Percentiles rank a stretch among this genome's conserved stretches.
Conservation (phyloP, 495 filamentous ascomycete genomes). For the Filosporella fistucella region DNA sequence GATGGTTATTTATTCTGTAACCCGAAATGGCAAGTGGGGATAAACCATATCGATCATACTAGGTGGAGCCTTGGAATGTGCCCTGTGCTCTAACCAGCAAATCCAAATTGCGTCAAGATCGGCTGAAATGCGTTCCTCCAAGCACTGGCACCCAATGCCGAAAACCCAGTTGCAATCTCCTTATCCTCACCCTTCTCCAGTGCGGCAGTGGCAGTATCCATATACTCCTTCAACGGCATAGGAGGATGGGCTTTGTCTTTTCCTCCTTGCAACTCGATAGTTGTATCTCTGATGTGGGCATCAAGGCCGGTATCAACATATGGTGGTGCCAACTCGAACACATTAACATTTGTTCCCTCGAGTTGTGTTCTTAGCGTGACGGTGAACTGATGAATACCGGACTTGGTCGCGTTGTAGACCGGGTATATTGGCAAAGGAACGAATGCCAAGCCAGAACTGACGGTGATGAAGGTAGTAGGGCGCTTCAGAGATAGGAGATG, state of each 20-base stretch:
- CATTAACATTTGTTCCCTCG: conserved; percentile 54
- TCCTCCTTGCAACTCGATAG: conserved; percentile 22
- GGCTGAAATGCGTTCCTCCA: conserved; percentile 30
- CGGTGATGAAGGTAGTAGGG: conserved; percentile 24
- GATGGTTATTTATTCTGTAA: no score
- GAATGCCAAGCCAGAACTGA: conserved; percentile 30
- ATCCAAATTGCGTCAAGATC: conserved; percentile 6
- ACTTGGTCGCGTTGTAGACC: conserved; percentile 92
- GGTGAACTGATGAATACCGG: conserved; percentile 83
- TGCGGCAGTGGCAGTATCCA: conserved; percentile 20
- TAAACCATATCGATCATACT: neutral
- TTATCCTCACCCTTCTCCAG: conserved; percentile 22
- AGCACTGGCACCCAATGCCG: conserved; percentile 19
- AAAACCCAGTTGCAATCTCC: conserved; percentile 29
- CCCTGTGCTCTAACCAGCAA: conserved; percentile 2
- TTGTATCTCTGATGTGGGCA: conserved; percentile 16
- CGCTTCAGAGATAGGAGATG: conserved; percentile 29
- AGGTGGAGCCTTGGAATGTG: neutral
- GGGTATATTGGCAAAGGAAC: conserved; percentile 30
- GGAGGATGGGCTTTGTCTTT: conserved; percentile 22
- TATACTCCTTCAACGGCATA: conserved; percentile 26
- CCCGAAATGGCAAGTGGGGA: no score
- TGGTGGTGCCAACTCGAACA: conserved; percentile 32
- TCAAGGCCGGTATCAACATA: conserved; percentile 36
- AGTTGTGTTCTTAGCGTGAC: conserved; percentile 84